A percentile compares a stretch with the other conserved stretches of the same genome.
These are phyloP conservation scores for Heliamphora pulchella DNA, from an alignment of 179 eudicot genomes.

Conservation along the genomic window DNA sequence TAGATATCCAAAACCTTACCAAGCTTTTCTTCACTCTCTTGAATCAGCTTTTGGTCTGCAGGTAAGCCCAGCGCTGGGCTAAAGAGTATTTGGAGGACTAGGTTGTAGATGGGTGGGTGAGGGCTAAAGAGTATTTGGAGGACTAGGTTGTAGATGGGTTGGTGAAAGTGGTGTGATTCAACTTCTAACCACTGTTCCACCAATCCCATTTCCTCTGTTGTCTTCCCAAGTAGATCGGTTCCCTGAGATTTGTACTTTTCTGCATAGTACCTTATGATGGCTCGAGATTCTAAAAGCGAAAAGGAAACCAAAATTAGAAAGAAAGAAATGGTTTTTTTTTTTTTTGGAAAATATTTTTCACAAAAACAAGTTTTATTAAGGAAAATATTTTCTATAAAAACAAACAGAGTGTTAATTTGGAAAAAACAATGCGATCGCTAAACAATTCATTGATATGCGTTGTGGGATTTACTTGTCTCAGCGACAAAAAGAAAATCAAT, in stretches of 20 bases:
- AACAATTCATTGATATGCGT: too few relatives aligned
- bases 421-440: too few relatives aligned
- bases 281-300: background rate
- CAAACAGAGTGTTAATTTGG: too few relatives aligned
- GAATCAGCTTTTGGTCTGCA: conserved; percentile 16
- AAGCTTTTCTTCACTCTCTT: conserved; percentile 11
- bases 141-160: conserved; percentile 18
- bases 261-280: conserved; percentile 12
- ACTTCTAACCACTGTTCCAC: conserved; percentile 13
- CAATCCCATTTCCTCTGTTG: conserved; percentile 1
- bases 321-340: background rate
- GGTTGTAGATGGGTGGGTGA: conserved; percentile 26
- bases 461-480: too few relatives aligned
- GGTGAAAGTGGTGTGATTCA: conserved; percentile 6
- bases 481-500: too few relatives aligned
- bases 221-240: background rate
- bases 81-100: conserved; percentile 25
- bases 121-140: conserved; percentile 25
- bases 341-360: too few relatives aligned
- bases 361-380: too few relatives aligned
- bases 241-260: conserved; percentile 10
- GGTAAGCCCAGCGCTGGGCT: conserved; percentile 20
- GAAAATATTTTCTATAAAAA: too few relatives aligned
- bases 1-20: conserved; percentile 31
- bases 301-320: background rate